Conservation (phyloP, 2,329 filamentous ascomycete genomes). For the Penicillium sp. region DNA sequence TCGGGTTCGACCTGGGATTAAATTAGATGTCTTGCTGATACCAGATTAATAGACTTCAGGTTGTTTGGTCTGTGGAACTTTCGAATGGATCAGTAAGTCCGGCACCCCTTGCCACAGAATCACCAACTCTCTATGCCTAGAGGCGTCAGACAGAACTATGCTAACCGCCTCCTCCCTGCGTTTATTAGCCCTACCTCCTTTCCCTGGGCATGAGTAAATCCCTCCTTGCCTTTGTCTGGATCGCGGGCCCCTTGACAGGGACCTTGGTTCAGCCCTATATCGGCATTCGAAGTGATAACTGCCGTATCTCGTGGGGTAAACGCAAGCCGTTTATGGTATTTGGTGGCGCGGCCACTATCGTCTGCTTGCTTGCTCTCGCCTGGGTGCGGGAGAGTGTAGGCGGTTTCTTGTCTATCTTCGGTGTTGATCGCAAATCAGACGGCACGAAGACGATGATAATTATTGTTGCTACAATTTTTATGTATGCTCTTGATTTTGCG, state of each 20-base stretch:
- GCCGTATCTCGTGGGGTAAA: slow-evolving; percentile 74
- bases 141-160: background rate
- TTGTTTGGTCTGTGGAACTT: slow-evolving; percentile 94
- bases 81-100: slow-evolving; percentile 79
- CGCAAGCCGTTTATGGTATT: slow-evolving; percentile 80
- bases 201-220: slow-evolving; percentile 83
- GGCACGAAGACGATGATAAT: slow-evolving; percentile 71
- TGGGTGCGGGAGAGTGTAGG: slow-evolving; percentile 76
- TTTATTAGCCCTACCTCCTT: slow-evolving; percentile 67
- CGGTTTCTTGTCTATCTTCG: slow-evolving; percentile 70
- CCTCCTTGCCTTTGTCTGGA: slow-evolving; percentile 82
- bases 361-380: slow-evolving; percentile 70
- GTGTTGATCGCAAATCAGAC: slow-evolving; percentile 67
- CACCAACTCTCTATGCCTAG: background rate
- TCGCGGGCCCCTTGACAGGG: slow-evolving; percentile 78
- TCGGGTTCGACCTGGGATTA: background rate
- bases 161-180: background rate
- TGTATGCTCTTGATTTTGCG: slow-evolving; percentile 90
- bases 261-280: slow-evolving; percentile 81
- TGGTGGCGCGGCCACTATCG: slow-evolving; percentile 68
- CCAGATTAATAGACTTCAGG: slow-evolving; percentile 66
- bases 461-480: slow-evolving; percentile 78
- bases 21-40: background rate
- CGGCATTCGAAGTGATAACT: slow-evolving; percentile 80
- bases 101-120: background rate